A percentile compares a stretch with the other conserved stretches of the same genome.
These are phyloP conservation scores for Chaetomiaceae sp. DNA, from an alignment of 2,329 filamentous ascomycete species.

Conservation along the genomic window DNA sequence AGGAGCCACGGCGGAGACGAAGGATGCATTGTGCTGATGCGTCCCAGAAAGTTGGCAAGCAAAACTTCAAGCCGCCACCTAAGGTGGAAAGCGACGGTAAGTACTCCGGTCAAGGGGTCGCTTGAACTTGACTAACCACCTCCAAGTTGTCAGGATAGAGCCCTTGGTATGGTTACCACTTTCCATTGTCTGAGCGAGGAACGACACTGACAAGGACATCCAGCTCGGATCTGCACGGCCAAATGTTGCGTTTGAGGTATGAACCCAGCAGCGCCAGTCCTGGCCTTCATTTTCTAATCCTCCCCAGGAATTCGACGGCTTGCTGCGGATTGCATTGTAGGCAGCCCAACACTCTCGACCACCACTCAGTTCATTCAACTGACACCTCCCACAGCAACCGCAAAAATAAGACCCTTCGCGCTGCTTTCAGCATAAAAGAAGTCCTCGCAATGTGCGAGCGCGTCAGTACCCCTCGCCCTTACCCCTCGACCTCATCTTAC, in stretches of 20 bases:
- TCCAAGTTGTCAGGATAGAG: constrained; percentile 27
- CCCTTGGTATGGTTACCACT: constrained; percentile 17
- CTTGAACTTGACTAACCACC: constrained; percentile 6
- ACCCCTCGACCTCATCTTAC: neutral
- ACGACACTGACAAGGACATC: constrained; percentile 32
- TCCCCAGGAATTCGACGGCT: constrained; percentile 81
- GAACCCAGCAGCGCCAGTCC: neutral
- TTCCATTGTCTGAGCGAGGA: no score
- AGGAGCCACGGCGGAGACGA: no score
- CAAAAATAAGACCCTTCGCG: constrained; percentile 86
- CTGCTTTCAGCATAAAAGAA: constrained; percentile 74
- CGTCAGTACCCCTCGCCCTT: constrained; percentile 3
- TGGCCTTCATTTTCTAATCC: neutral
- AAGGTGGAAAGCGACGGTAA: constrained; percentile 90
- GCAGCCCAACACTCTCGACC: constrained; percentile 35
- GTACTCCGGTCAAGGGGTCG: neutral
- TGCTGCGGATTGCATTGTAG: constrained; percentile 71
- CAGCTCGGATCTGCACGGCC: constrained; percentile 69
- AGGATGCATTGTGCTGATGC: neutral
- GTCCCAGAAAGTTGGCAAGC: constrained; percentile 74
- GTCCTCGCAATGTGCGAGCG: constrained; percentile 75
- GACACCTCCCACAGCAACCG: constrained; percentile 41
- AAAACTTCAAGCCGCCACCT: constrained; percentile 94
- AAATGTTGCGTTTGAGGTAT: constrained; percentile 69
- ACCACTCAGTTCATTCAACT: constrained; percentile 30